phyloP scores from a whole-genome alignment of 1,284 basidiomycete genomes.

The Moesziomyces sp. region DNA sequence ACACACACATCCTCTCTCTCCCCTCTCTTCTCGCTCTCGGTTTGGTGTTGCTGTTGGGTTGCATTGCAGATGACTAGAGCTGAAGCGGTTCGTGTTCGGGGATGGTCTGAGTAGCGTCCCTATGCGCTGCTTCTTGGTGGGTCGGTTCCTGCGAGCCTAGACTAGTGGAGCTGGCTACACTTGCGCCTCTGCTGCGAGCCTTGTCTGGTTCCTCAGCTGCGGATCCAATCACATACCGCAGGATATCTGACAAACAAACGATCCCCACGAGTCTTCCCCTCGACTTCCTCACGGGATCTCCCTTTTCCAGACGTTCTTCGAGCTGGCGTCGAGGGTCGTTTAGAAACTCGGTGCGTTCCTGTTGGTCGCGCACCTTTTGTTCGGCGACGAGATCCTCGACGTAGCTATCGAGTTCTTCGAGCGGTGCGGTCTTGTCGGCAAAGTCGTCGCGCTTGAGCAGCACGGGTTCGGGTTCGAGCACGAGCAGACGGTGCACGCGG shows the following conservation, averaged over 20 bases:
- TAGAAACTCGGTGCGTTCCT: slow-evolving; percentile 9
- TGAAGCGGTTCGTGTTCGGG: slow-evolving; percentile 23
- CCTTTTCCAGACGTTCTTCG: slow-evolving; percentile 42
- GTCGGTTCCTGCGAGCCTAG: slow-evolving; percentile 21
- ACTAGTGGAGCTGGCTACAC: slow-evolving; percentile 15
- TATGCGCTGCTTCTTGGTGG: slow-evolving; percentile 7
- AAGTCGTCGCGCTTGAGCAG: neutral
- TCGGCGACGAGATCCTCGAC: slow-evolving; percentile 31
- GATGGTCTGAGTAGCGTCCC: slow-evolving; percentile 35
- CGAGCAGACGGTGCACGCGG: slow-evolving; percentile 83
- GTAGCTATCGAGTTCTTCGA: slow-evolving; percentile 41
- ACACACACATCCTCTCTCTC: too few relatives aligned
- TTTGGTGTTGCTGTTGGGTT: too few relatives aligned
- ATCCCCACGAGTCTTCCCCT: slow-evolving; percentile 61
- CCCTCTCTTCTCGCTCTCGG: too few relatives aligned
- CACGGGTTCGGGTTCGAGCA: slow-evolving; percentile 51
- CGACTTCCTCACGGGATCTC: slow-evolving; percentile 40
- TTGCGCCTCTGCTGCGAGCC: slow-evolving; percentile 18
- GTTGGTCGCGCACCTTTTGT: slow-evolving; percentile 12
- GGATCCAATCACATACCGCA: slow-evolving; percentile 62
- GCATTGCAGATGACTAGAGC: neutral
- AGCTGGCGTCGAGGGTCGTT: slow-evolving; percentile 11
- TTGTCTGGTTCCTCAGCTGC: neutral
- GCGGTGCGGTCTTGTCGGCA: slow-evolving; percentile 13
- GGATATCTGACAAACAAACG: slow-evolving; percentile 61